These are phyloP conservation scores for Azolla pinnata DNA, from an alignment of 75 land plant species.

Conservation along the genomic window DNA sequence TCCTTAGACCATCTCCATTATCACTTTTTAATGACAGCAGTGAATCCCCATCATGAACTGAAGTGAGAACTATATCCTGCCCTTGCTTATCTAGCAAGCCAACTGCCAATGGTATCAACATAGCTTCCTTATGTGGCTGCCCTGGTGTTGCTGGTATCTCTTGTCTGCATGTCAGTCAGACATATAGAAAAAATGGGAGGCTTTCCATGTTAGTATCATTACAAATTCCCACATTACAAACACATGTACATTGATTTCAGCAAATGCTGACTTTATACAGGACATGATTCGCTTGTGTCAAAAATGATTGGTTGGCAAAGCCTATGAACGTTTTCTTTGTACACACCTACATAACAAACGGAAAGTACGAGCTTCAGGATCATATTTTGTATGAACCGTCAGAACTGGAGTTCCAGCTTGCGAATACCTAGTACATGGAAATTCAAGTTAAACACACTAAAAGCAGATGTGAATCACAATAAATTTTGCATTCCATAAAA, in stretches of 20 bases:
- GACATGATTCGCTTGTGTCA: too few species aligned
- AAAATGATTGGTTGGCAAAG: too few species aligned
- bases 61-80: conserved; percentile 56
- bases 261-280: too few species aligned
- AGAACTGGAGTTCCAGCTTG: conserved; percentile 91
- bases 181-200: too few species aligned
- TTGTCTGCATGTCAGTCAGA: too few species aligned
- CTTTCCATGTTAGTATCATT: too few species aligned
- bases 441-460: too few species aligned
- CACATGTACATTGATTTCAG: too few species aligned
- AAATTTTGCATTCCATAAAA: too few species aligned
- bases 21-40: conserved; percentile 26
- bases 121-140: conserved; percentile 79
- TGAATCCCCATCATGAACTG: conserved; percentile 50
- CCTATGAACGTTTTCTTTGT: too few species aligned
- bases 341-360: conserved; percentile 68
- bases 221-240: too few species aligned
- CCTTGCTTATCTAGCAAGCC: conserved; percentile 71
- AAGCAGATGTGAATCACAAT: too few species aligned
- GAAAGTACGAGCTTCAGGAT: conserved; percentile 55
- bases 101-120: conserved; percentile 85
- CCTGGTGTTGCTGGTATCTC: conserved; percentile 91
- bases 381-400: conserved; percentile 65
- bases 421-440: conserved; percentile 64
- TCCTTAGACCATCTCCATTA: conserved; percentile 32